A percentile compares a stretch with the other conserved stretches of the same genome.
Evolutionary conservation across 345 rosid species (phyloP).

Genomic region (Acer yangbiense): DNA sequence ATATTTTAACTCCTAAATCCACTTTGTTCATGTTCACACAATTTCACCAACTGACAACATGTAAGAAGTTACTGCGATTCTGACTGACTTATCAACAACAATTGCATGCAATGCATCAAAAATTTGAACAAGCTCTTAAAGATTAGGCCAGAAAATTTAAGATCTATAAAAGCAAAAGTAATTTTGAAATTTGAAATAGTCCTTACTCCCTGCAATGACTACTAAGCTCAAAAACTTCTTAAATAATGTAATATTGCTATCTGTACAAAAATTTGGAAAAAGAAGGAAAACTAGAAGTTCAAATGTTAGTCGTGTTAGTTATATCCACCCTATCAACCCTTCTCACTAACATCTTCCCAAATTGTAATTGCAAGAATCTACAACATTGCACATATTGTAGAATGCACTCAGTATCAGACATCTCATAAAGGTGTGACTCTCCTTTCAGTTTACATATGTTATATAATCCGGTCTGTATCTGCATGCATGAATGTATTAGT

Average conservation of each 20-base stretch:
- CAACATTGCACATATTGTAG: background rate
- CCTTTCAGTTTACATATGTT: background rate
- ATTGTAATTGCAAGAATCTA: background rate
- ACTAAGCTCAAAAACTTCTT: background rate
- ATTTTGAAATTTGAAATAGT: background rate
- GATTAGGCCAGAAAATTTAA: background rate
- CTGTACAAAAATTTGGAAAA: background rate
- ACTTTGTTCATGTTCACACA: background rate
- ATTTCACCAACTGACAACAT: background rate
- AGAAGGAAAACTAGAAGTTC: background rate
- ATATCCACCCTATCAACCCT: background rate
- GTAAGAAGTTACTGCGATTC: background rate
- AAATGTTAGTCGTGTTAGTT: background rate
- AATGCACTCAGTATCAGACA: background rate
- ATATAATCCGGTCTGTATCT: too few species aligned
- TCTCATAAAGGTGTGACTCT: background rate
- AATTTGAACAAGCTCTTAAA: background rate
- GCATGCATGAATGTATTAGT: background rate
- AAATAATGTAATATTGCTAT: background rate
- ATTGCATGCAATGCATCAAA: constrained; percentile 13
- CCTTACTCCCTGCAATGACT: background rate
- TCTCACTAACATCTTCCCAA: background rate
- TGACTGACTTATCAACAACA: background rate
- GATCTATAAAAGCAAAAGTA: background rate
- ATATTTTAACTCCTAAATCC: background rate